Base-by-base conservation (phyloP, 2,329 filamentous ascomycete species). In the Alternaria triticina region DNA sequence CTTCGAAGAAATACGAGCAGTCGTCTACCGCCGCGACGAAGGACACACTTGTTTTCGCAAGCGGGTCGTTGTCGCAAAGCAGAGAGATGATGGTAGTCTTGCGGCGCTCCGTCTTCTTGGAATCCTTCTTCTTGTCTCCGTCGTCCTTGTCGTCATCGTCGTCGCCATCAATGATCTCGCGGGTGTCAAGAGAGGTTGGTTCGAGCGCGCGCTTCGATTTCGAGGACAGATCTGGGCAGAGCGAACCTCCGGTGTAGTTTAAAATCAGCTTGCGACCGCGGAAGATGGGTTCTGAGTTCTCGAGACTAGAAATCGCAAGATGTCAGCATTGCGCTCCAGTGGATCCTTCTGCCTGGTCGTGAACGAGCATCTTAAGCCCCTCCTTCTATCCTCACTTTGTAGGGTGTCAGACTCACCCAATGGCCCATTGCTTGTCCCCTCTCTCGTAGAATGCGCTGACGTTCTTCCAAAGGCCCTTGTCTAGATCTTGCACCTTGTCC, bases 1-100 rank as follows among this genome's bases (percentile, higher is more conserved):
- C 90, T 79, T 98, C 94, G 83, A 99, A 99, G 81, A 97, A 92
- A 82, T 98, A 99, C 28, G 93, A 89, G 85, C 96, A 99, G 64
- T 96, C 91, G 77, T 98, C 94, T 44, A 92, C 90, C 6, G 94
- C 91, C 62, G 92, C 93, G 62, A 98, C 90, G 78, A 97, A 99
- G 20, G 92, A 93, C 40, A 96, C 85, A 5, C 87, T 86, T 5
- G 94, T 90, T 44, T 87, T 85, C 5, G 88, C 87, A 2, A 90
- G 84, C 1, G 92, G 89, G 72, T 97, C 94, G 66, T 88, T 89
- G 77, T 97, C 94, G 84, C 96, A 99, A 69, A 96, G 90, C 78
- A 98, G 95, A 23, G 94, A 96, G 80, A 99, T 93, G 62, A 94
- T 90, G 12, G 94, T 91, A 2, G 93, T 96, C 77, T 91, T 92